Conservation (phyloP, 768 basidiomycete species). For the Pulveroboletus sp. region DNA sequence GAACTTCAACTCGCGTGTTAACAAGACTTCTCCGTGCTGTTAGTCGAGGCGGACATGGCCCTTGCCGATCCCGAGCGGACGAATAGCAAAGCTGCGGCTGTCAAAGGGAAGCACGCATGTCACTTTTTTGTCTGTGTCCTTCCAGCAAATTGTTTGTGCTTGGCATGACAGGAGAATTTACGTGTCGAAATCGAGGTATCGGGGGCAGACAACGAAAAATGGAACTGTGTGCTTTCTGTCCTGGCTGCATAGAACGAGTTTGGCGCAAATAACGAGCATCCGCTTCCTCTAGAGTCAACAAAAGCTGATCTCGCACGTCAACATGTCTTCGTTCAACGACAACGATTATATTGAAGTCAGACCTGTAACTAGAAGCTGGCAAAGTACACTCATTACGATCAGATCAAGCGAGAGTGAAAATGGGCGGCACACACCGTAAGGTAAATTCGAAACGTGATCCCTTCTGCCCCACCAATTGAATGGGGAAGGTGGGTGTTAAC, state of each 20-base stretch:
- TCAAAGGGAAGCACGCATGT: constrained; percentile 88
- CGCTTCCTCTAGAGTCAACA: constrained; percentile 73
- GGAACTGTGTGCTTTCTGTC: constrained; percentile 49
- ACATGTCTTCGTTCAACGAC: constrained; percentile 16
- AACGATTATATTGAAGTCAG: constrained; percentile 61
- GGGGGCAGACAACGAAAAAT: constrained; percentile 73
- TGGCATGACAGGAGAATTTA: constrained; percentile 68
- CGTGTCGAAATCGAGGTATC: constrained; percentile 93
- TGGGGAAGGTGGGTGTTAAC: too few relatives aligned
- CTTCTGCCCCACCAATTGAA: too few relatives aligned
- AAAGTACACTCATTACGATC: constrained; percentile 85
- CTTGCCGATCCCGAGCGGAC: constrained; percentile 91
- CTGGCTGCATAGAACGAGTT: neutral
- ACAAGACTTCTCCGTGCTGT: constrained; percentile 89
- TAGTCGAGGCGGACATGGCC: constrained; percentile 93
- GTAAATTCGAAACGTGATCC: neutral
- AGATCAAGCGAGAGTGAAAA: constrained; percentile 99
- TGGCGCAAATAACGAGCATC: constrained; percentile 35
- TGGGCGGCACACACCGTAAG: constrained; percentile 26
- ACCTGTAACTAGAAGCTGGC: constrained; percentile 64
- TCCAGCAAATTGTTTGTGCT: neutral
- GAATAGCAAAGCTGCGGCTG: constrained; percentile 87
- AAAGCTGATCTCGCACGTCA: constrained; percentile 16
- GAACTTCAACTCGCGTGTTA: constrained; percentile 86
- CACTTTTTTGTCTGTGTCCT: neutral